Conservation (phyloP, 768 basidiomycete species). For the Gelatoporia subvermispora region DNA sequence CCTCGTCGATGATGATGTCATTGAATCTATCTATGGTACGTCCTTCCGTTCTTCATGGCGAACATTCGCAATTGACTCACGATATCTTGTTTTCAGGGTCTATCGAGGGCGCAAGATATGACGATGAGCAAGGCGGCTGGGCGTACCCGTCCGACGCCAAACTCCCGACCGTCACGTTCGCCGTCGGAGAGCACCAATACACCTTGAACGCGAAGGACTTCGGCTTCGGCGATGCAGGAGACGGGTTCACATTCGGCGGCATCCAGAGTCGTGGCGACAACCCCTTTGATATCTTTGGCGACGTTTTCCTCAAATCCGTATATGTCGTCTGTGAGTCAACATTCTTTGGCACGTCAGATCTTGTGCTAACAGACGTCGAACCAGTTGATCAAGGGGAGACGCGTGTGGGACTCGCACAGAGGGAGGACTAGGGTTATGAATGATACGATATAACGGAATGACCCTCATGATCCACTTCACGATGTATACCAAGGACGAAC, state of each 20-base stretch:
- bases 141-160: slow-evolving; percentile 28
- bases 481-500: too few species aligned
- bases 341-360: not conserved
- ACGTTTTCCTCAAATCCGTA: slow-evolving; percentile 29
- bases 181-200: slow-evolving; percentile 29
- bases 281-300: slow-evolving; percentile 28
- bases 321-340: slow-evolving; percentile 28
- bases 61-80: too few species aligned
- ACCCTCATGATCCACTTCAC: too few species aligned
- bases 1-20: slow-evolving; percentile 28
- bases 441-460: too few species aligned
- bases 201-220: slow-evolving; percentile 23
- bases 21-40: slow-evolving; percentile 27
- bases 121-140: slow-evolving; percentile 33
- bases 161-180: slow-evolving; percentile 29
- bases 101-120: slow-evolving; percentile 31
- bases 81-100: slow-evolving; percentile 13
- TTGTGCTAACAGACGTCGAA: not conserved
- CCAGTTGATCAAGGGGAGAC: slow-evolving; percentile 24
- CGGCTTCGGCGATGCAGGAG: slow-evolving; percentile 21
- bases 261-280: slow-evolving; percentile 29
- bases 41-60: too few species aligned
- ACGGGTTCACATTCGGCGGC: slow-evolving; percentile 23
- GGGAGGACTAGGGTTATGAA: slow-evolving; percentile 14
- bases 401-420: slow-evolving; percentile 24